Evolutionary conservation across 495 filamentous ascomycete genomes (phyloP), one percentile per base, ranked within the genome.

Genomic region (Umbilicaria muhlenbergii): DNA sequence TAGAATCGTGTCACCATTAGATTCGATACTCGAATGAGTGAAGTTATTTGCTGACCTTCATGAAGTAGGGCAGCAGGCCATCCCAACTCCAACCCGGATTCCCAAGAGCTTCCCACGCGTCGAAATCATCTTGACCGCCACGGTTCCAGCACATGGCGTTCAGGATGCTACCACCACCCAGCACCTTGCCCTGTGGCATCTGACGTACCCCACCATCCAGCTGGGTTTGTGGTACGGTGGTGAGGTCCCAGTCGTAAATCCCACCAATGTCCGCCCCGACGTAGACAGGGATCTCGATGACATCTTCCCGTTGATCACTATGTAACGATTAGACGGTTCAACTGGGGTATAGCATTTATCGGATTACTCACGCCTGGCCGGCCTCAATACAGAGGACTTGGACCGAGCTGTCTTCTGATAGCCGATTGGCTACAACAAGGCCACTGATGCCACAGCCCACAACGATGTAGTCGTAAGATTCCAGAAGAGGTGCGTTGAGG

Each of bases 61-160:
- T 62, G 33, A 70, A 72, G 48, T 81, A 82, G 1, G 74, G 72
- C 16, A 75, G 51, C 17, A 83, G 54, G 32, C 51, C 69, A 1
- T 66, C 45, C 73, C 75, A 81, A 44, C 63, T 69, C 78, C 78
- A 82, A n/a, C 75, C 74, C 2, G 66, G 61, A 49, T 78, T 80
- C 2, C 80, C 77, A 3, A 79, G 54, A 5, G 51, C 55, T 44
- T 68, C 62, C 78, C 78, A 81, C 2, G 66, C 58, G 48, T 81
- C 70, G 45, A 71, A 77, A 34, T 53, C 53, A 63, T 62, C 52
- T 57, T 59, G 14, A 47, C 61, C 46, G 11, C 58, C 58, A 32
- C 58, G 52, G 21, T 61, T 60, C 58, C 58, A 60, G 34, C 47
- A 53, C 58, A 61, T 60, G 21, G 49, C 54, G 47, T 61, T 61